A percentile compares a stretch with the other conserved stretches of the same genome.
Evolutionary conservation across 345 rosid species (phyloP).

Genomic region (Citrus glauca): DNA sequence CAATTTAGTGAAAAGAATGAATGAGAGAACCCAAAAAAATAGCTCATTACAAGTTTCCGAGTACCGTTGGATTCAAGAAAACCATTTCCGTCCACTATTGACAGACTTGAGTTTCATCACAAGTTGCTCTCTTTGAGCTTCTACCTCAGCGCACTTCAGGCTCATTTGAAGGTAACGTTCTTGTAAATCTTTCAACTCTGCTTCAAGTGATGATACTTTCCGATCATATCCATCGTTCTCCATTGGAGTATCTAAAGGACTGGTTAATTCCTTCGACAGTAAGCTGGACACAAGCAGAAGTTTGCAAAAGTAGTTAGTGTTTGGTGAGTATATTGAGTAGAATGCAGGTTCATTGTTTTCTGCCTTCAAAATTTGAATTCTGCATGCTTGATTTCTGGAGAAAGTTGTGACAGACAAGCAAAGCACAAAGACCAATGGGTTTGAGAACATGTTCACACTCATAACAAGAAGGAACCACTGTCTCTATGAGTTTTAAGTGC

Average conservation of each 20-base stretch:
- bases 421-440: background rate
- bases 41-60: no score
- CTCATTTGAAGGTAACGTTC: constrained; percentile 57
- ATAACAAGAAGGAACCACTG: background rate
- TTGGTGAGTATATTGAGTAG: background rate
- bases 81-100: constrained; percentile 24
- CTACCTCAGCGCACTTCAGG: constrained; percentile 59
- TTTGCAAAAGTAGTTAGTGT: background rate
- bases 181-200: constrained; percentile 43
- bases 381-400: background rate
- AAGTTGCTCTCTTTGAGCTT: constrained; percentile 42
- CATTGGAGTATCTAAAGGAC: constrained; percentile 2
- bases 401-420: background rate
- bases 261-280: constrained; percentile 22
- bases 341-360: background rate
- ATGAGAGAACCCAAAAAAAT: background rate
- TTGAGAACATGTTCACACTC: background rate
- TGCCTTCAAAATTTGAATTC: background rate
- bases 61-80: constrained; percentile 7
- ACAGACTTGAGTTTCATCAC: constrained; percentile 45
- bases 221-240: constrained; percentile 1
- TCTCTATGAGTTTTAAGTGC: background rate
- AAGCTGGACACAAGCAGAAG: constrained; percentile 26
- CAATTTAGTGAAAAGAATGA: background rate
- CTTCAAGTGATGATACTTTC: constrained; percentile 22